phyloP scores from a whole-genome alignment of 306 rosid genomes.

The Gleditsia sinensis region DNA sequence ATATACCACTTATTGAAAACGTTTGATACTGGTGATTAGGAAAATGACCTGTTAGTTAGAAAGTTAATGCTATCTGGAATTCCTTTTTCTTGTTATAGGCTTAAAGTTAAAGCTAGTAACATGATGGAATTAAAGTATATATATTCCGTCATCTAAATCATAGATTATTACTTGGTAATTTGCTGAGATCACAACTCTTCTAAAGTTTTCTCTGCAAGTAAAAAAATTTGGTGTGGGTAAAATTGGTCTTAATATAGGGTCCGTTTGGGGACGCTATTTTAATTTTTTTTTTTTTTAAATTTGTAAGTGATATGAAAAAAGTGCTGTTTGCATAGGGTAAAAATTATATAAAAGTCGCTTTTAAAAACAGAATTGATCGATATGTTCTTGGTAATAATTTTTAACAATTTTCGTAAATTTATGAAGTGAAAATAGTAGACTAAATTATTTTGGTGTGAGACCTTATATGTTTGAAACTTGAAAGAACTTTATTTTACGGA shows the following conservation, averaged over 20 bases:
- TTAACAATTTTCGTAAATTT: no score
- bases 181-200: background rate
- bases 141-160: constrained; percentile 40
- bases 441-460: no score
- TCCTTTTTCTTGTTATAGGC: constrained; percentile 37
- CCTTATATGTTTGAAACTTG: no score
- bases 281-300: no score
- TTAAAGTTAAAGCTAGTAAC: constrained; percentile 35
- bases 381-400: no score
- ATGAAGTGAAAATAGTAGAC: no score
- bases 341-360: no score
- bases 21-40: constrained; percentile 50
- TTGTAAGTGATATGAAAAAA: no score
- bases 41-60: constrained; percentile 50
- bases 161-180: constrained; percentile 9
- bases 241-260: background rate
- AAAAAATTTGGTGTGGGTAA: background rate
- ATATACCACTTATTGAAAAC: constrained; percentile 48
- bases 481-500: no score
- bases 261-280: no score
- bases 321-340: no score
- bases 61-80: constrained; percentile 39
- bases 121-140: constrained; percentile 52
- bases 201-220: background rate
- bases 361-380: no score